Evolutionary conservation across 441 rosid genomes (phyloP), one percentile per base, ranked within the genome.

Genomic region (Aquilaria agallochum): DNA sequence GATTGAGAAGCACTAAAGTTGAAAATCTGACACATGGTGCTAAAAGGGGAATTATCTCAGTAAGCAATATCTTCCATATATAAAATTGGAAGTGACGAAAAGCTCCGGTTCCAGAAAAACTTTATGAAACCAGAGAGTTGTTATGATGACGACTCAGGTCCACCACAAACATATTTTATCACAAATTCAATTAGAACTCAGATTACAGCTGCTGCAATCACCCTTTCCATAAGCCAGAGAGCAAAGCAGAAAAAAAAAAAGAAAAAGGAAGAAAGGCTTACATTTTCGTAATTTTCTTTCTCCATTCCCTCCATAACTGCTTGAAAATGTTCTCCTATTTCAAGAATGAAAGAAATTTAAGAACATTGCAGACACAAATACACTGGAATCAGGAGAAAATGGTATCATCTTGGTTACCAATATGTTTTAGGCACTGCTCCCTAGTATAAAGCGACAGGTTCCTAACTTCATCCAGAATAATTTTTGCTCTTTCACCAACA

Each of bases 401-500:
- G 60, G 59, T 56, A 60, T 42, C n/a, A 52, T 6, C 3, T 36
- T 45, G 63, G 55, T 56, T 69, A 95, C 99, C 99, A 55, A 95
- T 82, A 77, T 95, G 91, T 61, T 69, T 84, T 66, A 87, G 80
- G 63, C 99, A 95, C 60, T 86, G 93, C 56, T 69, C 77, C 60
- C 75, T 86, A 40, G 97, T 95, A 66, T 80, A 85, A 71, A 92
- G 89, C 50, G 79, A 79, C 76, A 83, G 61, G 66, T 74, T 86
- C 66, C 76, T 84, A 67, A 85, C 89, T 85, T 95, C 99, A 53
- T 90, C 92, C 50, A 92, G 92, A 65, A 92, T 86, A 70, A 95
- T 85, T 77, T 82, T 85, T 45, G 97, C 90, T 68, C 99, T 80
- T 84, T 88, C 98, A 63, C 90, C 84, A 30, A 86, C 74, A 46